These are phyloP conservation scores for Ogataea philodendri DNA, from an alignment of 805 yeast genomes.

Conservation along the genomic window DNA sequence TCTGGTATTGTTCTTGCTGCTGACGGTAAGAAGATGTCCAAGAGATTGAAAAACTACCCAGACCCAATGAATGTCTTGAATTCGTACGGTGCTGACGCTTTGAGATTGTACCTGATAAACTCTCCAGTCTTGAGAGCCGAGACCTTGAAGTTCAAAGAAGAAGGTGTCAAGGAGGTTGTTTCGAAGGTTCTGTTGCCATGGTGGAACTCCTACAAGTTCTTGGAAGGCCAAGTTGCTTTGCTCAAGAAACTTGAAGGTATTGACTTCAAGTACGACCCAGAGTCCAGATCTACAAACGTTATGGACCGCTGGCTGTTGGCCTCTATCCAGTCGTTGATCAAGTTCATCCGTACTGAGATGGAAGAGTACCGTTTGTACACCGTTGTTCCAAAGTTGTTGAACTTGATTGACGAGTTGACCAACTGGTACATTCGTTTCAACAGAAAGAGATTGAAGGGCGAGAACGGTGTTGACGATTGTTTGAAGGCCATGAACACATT, in stretches of 20 bases:
- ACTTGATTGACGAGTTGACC: conserved; percentile 89
- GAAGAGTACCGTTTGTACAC: conserved; percentile 84
- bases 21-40: conserved; percentile 99
- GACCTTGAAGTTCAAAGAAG: conserved; percentile 94
- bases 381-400: conserved; percentile 89
- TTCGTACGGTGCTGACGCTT: conserved; percentile 96
- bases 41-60: conserved; percentile 96
- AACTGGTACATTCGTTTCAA: conserved; percentile 99
- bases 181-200: conserved; percentile 95
- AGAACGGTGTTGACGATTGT: conserved; percentile 81
- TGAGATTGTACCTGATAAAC: conserved; percentile 91
- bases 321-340: conserved; percentile 87
- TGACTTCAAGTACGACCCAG: conserved; percentile 71
- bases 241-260: conserved; percentile 70
- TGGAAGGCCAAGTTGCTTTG: conserved; percentile 89
- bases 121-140: conserved; percentile 98
- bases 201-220: conserved; percentile 97
- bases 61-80: conserved; percentile 82
- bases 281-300: conserved; percentile 70
- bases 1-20: conserved; percentile 95
- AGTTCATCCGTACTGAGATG: conserved; percentile 89
- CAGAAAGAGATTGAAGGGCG: conserved; percentile 97
- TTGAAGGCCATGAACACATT: conserved; percentile 84
- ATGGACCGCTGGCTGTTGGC: conserved; percentile 98
- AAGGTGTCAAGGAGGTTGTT: conserved; percentile 97